Conservation (phyloP, 495 filamentous ascomycete species). For the Neurospora sp. region DNA sequence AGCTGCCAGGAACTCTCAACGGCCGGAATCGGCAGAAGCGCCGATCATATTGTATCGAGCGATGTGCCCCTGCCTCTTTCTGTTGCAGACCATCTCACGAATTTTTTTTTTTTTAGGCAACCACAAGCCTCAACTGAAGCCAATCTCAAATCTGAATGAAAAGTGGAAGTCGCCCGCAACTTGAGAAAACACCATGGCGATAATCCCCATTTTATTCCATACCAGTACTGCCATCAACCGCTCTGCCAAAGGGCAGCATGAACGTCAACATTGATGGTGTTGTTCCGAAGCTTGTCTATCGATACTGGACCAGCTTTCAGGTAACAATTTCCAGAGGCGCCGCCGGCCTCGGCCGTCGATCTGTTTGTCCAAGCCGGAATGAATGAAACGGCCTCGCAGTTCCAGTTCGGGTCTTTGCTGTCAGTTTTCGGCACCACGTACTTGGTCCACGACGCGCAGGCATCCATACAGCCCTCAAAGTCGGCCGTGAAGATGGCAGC, state of each 20-base stretch:
- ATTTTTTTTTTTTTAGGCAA: not conserved
- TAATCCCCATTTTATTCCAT: not conserved
- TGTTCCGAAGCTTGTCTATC: slow-evolving; percentile 14
- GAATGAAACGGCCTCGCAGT: slow-evolving; percentile 32
- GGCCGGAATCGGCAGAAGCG: not conserved
- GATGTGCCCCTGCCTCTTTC: not conserved
- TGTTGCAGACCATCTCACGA: not conserved
- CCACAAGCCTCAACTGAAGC: not conserved
- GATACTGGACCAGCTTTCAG: slow-evolving; percentile 33
- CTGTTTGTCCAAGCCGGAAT: slow-evolving; percentile 34
- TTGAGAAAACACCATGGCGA: not conserved
- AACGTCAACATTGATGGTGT: slow-evolving; percentile 17
- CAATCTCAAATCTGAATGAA: not conserved
- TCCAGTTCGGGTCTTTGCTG: slow-evolving; percentile 18
- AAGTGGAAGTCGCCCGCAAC: not conserved
- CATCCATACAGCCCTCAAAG: slow-evolving; percentile 37
- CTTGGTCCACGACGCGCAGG: slow-evolving; percentile 31
- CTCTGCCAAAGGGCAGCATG: slow-evolving; percentile 15
- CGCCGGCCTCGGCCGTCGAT: slow-evolving; percentile 11
- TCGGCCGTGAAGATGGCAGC: slow-evolving; percentile 28
- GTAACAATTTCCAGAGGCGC: slow-evolving; percentile 36
- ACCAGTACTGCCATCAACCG: not conserved
- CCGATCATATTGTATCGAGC: not conserved
- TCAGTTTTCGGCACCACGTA: slow-evolving; percentile 15
- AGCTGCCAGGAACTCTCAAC: not conserved